phyloP scores from a whole-genome alignment of 2,329 filamentous ascomycete species.

The Curvularia eragrostidis region DNA sequence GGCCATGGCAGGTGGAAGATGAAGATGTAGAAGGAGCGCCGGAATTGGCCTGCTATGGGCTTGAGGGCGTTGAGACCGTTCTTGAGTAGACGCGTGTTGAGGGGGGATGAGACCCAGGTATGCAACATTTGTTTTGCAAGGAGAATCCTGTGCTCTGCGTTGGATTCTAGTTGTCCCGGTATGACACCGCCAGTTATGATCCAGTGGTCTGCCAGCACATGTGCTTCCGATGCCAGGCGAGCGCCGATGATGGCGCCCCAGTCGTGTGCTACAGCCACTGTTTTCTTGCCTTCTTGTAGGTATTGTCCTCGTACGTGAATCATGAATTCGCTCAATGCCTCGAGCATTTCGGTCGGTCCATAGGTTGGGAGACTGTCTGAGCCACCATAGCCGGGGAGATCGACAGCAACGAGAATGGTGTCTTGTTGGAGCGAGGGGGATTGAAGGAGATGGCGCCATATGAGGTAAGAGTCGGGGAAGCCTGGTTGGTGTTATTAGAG shows the following conservation, averaged over 20 bases:
- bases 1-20: conserved; percentile 59
- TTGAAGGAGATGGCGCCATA: conserved; percentile 60
- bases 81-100: conserved; percentile 54
- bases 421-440: conserved; percentile 50
- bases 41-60: conserved; percentile 58
- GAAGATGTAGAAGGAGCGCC: conserved; percentile 63
- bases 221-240: conserved; percentile 65
- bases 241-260: conserved; percentile 62
- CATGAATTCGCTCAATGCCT: conserved; percentile 62
- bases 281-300: conserved; percentile 29
- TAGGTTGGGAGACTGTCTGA: conserved; percentile 61
- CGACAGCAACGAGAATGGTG: conserved; percentile 59
- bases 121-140: conserved; percentile 59
- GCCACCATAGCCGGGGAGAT: conserved; percentile 66
- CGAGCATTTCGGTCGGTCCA: conserved; percentile 59
- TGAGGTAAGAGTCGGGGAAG: conserved; percentile 64
- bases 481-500: conserved; percentile 33
- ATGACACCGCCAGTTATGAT: conserved; percentile 62
- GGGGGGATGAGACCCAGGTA: conserved; percentile 55
- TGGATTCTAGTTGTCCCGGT: conserved; percentile 52
- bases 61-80: conserved; percentile 53
- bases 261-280: conserved; percentile 61
- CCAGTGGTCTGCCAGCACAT: conserved; percentile 62
- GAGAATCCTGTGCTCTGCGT: conserved; percentile 50
- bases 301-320: conserved; percentile 58